A percentile compares a stretch with the other conserved stretches of the same genome.
Evolutionary conservation across 305 asterid genomes (phyloP).

Genomic region (Solanum hybrid): DNA sequence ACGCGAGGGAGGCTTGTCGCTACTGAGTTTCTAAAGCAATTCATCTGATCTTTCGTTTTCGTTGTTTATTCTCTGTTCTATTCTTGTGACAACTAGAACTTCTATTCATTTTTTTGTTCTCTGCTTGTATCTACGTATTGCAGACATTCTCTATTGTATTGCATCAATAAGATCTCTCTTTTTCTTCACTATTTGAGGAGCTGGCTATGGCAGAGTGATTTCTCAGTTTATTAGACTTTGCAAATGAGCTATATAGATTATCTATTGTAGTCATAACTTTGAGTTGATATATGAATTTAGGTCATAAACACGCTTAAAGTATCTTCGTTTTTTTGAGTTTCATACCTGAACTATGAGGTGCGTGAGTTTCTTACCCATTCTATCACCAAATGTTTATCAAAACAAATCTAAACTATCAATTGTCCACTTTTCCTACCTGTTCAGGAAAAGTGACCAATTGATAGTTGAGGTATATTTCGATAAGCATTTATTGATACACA

Average conservation of each 20-base stretch:
- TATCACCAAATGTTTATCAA: background rate
- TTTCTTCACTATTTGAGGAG: background rate
- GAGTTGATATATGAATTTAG: background rate
- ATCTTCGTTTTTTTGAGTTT: background rate
- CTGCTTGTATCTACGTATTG: background rate
- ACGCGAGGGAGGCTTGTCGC: constrained; percentile 97
- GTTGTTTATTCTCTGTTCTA: background rate
- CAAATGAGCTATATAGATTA: background rate
- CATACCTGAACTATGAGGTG: background rate
- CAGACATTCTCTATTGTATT: background rate
- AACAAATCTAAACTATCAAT: background rate
- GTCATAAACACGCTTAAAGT: background rate
- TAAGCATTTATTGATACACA: background rate
- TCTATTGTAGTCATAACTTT: background rate
- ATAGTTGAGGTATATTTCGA: background rate
- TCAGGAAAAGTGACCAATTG: background rate
- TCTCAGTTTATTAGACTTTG: background rate
- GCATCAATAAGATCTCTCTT: background rate
- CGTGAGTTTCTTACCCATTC: accelerated
- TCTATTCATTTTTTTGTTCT: background rate
- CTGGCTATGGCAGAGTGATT: background rate
- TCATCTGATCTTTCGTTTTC: constrained; percentile 27
- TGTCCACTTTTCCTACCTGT: background rate
- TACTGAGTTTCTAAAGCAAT: constrained; percentile 93
- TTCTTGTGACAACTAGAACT: background rate